phyloP scores from a whole-genome alignment of 768 basidiomycete genomes.

The Mycena venus region DNA sequence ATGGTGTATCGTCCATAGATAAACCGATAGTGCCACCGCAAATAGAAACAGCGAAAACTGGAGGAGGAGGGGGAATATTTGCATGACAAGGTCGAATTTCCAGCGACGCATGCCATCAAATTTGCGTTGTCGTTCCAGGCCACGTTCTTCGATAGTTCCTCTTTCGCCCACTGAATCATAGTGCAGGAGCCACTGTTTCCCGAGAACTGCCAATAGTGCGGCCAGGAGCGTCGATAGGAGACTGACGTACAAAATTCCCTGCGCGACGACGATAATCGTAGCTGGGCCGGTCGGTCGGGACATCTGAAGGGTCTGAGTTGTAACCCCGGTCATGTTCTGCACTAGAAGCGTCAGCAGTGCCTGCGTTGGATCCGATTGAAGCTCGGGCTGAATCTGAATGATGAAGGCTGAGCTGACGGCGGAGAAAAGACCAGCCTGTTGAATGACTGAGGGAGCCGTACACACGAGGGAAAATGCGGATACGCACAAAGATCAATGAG shows the following conservation, averaged over 20 bases:
- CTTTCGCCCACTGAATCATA: too few relatives aligned
- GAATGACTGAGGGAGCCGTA: background rate
- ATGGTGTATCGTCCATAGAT: slow-evolving; percentile 3
- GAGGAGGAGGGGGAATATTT: background rate
- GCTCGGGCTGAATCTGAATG: slow-evolving; percentile 9
- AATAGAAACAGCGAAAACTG: background rate
- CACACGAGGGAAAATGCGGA: background rate
- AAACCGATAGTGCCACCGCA: background rate
- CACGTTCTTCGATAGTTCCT: background rate
- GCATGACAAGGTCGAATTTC: slow-evolving; percentile 10
- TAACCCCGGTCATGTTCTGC: background rate
- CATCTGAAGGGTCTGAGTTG: background rate
- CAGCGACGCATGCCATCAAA: slow-evolving; percentile 1
- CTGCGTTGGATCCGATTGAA: background rate
- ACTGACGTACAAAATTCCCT: slow-evolving; percentile 8
- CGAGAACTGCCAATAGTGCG: background rate
- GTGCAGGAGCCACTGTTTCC: slow-evolving; percentile 2
- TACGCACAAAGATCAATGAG: slow-evolving; percentile 12
- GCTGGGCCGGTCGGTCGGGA: background rate
- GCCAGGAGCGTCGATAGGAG: slow-evolving; percentile 1
- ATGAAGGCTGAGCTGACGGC: slow-evolving; percentile 14
- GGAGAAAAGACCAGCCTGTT: slow-evolving; percentile 12
- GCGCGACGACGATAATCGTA: background rate
- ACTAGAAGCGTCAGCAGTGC: background rate
- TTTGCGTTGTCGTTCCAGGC: slow-evolving; percentile 9